A percentile compares a stretch with the other conserved stretches of the same genome.
phyloP scores from a whole-genome alignment of 495 filamentous ascomycete species.

The Tuber melanosporum region DNA sequence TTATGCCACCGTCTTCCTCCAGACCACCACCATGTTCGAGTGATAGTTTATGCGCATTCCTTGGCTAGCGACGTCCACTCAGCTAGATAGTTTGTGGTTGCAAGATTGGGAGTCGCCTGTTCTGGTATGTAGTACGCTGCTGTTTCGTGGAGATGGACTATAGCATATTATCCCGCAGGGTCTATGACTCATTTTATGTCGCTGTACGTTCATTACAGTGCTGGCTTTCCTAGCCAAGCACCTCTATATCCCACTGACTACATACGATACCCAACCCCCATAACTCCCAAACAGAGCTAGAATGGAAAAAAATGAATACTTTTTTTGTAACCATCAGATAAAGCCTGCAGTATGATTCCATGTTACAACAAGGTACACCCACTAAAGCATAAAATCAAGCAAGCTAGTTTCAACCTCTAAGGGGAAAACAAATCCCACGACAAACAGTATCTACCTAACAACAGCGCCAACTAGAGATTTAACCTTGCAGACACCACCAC shows the following conservation, averaged over 20 bases:
- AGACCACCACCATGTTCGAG: neutral
- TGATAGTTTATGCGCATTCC: neutral
- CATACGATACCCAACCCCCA: neutral
- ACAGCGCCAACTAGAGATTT: conserved; percentile 63
- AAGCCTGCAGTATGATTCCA: neutral
- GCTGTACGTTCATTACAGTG: neutral
- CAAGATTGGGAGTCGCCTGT: neutral
- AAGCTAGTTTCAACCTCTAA: neutral
- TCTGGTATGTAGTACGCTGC: neutral
- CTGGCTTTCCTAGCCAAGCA: neutral
- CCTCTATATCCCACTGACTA: neutral
- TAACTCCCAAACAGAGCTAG: neutral
- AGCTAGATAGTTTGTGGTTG: neutral
- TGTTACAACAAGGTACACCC: neutral
- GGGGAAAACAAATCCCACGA: neutral
- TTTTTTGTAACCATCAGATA: neutral
- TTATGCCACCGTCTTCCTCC: neutral
- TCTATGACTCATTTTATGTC: neutral
- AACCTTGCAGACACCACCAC: conserved; percentile 67
- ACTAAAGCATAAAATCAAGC: neutral
- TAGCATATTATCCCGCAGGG: neutral
- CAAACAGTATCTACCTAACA: conserved; percentile 52
- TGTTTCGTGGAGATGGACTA: neutral
- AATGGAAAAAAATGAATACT: neutral
- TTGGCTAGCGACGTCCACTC: neutral